These are phyloP conservation scores for Blastocystis sp. DNA, from an alignment of 352 stramenopile species.

Conservation along the genomic window DNA sequence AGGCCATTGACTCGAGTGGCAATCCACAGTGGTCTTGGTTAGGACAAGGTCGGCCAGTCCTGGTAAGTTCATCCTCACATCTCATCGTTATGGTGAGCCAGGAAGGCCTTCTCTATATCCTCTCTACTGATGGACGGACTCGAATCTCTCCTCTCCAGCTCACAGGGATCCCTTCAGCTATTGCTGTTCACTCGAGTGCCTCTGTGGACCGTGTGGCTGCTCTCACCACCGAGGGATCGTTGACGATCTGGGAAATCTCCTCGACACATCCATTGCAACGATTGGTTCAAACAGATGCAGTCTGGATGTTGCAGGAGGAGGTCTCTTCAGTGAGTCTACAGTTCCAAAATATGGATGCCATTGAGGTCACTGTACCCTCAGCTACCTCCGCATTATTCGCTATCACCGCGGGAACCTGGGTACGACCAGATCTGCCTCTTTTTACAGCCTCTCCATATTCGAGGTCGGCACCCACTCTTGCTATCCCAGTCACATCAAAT, in stretches of 20 bases:
- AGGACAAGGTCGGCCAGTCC: not conserved
- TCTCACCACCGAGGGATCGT: not conserved
- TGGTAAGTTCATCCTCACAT: not conserved
- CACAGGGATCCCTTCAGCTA: not conserved
- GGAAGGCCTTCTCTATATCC: not conserved
- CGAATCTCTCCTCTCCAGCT: not conserved
- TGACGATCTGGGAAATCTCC: not conserved
- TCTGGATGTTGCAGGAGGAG: not conserved
- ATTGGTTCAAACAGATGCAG: not conserved
- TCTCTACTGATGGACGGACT: not conserved
- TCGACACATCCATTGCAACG: not conserved
- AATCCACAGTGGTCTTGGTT: conserved; percentile 22
- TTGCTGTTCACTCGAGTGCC: not conserved
- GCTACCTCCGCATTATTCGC: not conserved
- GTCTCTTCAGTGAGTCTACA: not conserved
- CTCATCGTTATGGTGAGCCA: not conserved
- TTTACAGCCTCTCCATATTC: not conserved
- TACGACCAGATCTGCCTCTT: not conserved
- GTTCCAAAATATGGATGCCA: not conserved
- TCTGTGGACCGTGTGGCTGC: not conserved
- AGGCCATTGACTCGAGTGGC: not conserved
- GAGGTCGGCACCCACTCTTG: not conserved
- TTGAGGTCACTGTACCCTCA: not conserved
- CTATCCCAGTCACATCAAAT: not conserved
- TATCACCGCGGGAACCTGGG: not conserved